These are phyloP conservation scores for Albifimbria verrucaria DNA, from an alignment of 2,329 filamentous ascomycete genomes.

Conservation along the genomic window DNA sequence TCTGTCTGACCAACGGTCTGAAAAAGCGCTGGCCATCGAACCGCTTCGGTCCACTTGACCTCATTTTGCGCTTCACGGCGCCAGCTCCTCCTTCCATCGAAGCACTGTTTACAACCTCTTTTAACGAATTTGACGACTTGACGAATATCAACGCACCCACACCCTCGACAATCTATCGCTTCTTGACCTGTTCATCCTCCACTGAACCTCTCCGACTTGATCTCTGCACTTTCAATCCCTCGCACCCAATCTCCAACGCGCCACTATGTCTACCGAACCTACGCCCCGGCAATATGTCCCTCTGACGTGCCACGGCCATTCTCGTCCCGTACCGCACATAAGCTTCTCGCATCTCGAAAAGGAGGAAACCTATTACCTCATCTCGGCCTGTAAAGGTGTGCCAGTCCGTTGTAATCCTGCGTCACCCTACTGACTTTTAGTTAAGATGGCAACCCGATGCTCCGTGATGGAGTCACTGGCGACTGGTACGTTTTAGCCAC, in stretches of 20 bases:
- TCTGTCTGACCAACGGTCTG: too few relatives aligned
- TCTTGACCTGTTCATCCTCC: too few relatives aligned
- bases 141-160: background rate
- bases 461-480: constrained; percentile 91
- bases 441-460: constrained; percentile 94
- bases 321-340: constrained; percentile 85
- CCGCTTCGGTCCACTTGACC: too few relatives aligned
- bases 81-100: background rate
- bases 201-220: background rate
- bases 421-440: too few relatives aligned
- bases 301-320: constrained; percentile 91
- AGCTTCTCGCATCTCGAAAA: constrained; percentile 82
- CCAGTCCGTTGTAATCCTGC: constrained; percentile 7
- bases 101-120: background rate
- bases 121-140: background rate
- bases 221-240: background rate
- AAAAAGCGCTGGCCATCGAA: too few relatives aligned
- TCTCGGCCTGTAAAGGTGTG: constrained; percentile 86
- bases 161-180: background rate
- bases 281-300: constrained; percentile 66
- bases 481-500: constrained; percentile 63
- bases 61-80: too few relatives aligned
- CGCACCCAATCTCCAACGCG: background rate
- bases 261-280: constrained; percentile 31
- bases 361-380: constrained; percentile 84